Evolutionary conservation across 768 basidiomycete species (phyloP), one percentile per base, ranked within the genome.

Genomic region (Coprinopsis sp.): DNA sequence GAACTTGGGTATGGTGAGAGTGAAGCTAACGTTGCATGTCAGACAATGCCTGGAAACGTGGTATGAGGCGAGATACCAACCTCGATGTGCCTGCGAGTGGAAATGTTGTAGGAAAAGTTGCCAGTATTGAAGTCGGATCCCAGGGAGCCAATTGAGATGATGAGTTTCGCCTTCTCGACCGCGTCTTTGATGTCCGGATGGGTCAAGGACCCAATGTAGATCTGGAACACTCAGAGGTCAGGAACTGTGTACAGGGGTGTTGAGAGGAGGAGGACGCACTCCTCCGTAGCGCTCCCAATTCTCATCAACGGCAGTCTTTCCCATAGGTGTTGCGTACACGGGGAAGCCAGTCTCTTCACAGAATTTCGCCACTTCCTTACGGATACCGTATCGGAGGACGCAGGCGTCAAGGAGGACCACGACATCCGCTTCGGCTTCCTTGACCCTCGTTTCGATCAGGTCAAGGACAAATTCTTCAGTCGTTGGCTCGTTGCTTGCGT

Each of bases 71-170:
- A 6, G 19, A 5, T 21, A 47, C 54, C 12, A 53, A 84, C 86
- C 72, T 88, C 88, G 51, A 90, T 69, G 12, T 78, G 81, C 31
- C 71, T 72, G 10, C 64, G 61, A 0, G 70, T 70, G 4, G 83
- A 79, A 37, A 85, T 81, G 40, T 76, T 77, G 56, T 87, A 90
- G 0, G 85, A 84, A 64, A 91, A 92, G 62, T 85, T 86, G 25
- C 90, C 91, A 1, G 87, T 89, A 64, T 94, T 94, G 71, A 90
- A 91, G 62, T 94, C 91, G 37, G 77, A 81, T 59, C 77, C 79
- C 40, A 89, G 67, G 1, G 69, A 64, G 3, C 89, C 88, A 48
- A 94, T 68, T 11, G 85, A 86, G 11, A 94, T 58, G 41, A 90
- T 80, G 33, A 93, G 69, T 53, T 83, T 86, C 3, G 89, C 81